Percentiles rank a stretch among this genome's conserved stretches.
Evolutionary conservation across 805 yeast species (phyloP).

Genomic region (Monosporozyma solicola): DNA sequence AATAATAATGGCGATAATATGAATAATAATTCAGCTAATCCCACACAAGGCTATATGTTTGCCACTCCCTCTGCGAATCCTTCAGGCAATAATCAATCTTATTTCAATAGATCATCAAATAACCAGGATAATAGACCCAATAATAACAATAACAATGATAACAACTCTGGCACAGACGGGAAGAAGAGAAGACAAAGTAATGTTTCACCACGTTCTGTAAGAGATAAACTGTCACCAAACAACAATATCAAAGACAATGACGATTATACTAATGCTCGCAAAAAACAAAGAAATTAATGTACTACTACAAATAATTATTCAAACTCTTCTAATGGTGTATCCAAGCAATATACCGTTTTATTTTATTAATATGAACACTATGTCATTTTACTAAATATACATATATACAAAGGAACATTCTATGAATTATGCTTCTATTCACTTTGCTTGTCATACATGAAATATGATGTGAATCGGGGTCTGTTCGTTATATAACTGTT

Average conservation of each 20-base stretch:
- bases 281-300: not conserved
- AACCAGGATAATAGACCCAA: not conserved
- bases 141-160: not conserved
- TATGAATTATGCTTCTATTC: too few relatives aligned
- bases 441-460: not conserved
- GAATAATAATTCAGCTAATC: not conserved
- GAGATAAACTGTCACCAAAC: slow-evolving; percentile 1
- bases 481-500: not conserved
- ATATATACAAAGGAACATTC: too few relatives aligned
- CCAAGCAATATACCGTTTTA: not conserved
- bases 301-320: too few relatives aligned
- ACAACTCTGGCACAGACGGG: not conserved
- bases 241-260: not conserved
- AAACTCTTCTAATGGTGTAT: too few relatives aligned
- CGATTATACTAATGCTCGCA: not conserved
- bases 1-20: not conserved
- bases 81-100: not conserved
- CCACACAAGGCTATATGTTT: not conserved
- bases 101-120: not conserved
- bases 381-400: too few relatives aligned
- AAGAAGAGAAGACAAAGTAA: slow-evolving; percentile 13
- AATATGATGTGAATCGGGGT: not conserved
- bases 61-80: not conserved
- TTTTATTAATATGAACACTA: not conserved
- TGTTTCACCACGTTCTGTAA: slow-evolving; percentile 8